Evolutionary conservation across 2,329 filamentous ascomycete genomes (phyloP).

Genomic region (Daldinia eschscholtzii): DNA sequence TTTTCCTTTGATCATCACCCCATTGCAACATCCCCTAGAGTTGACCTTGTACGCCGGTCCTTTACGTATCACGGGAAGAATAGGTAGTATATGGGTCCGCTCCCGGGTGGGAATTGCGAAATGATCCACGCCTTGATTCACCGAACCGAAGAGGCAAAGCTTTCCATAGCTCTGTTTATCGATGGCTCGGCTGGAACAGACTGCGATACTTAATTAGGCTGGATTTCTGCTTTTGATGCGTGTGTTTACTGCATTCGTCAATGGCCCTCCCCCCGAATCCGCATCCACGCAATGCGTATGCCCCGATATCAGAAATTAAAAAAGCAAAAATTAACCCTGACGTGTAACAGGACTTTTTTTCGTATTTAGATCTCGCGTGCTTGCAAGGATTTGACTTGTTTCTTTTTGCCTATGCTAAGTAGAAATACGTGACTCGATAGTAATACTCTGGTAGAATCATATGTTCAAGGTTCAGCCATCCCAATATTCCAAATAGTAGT

Average conservation of each 20-base stretch:
- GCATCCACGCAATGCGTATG: constrained; percentile 42
- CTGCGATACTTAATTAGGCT: constrained; percentile 31
- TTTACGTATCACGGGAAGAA: constrained; percentile 34
- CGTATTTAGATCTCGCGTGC: background rate
- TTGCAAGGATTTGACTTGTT: background rate
- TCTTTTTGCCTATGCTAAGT: background rate
- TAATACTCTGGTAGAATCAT: background rate
- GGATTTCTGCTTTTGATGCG: constrained; percentile 35
- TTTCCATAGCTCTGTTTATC: constrained; percentile 3
- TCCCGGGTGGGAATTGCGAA: constrained; percentile 36
- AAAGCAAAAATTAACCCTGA: constrained; percentile 44
- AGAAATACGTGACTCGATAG: background rate
- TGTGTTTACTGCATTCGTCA: constrained; percentile 30
- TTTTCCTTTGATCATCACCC: constrained; percentile 50
- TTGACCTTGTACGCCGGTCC: constrained; percentile 31
- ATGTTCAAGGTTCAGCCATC: background rate
- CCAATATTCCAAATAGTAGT: background rate
- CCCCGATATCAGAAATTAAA: constrained; percentile 46
- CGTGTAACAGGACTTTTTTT: background rate
- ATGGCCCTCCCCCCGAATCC: constrained; percentile 40
- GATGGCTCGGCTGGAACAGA: constrained; percentile 34
- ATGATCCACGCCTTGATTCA: constrained; percentile 40
- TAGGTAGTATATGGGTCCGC: constrained; percentile 34
- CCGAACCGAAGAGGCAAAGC: constrained; percentile 27
- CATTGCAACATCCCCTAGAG: constrained; percentile 39